Evolutionary conservation across 2,329 filamentous ascomycete species (phyloP).

Genomic region (Monosporascus sp.): DNA sequence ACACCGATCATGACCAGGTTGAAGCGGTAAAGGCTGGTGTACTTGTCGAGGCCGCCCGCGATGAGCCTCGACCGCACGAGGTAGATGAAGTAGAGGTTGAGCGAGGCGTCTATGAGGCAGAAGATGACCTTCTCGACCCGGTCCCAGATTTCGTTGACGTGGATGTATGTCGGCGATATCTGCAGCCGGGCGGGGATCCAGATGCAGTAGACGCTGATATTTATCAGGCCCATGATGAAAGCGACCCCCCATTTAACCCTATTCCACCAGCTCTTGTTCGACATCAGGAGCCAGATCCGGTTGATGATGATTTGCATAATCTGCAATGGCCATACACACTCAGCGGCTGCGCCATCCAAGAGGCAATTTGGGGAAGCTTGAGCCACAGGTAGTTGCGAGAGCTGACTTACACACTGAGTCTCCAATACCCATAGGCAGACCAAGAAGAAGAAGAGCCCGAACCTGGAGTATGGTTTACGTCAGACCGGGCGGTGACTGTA

Average conservation of each 20-base stretch:
- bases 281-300: constrained; percentile 35
- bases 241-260: constrained; percentile 34
- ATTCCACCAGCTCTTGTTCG: constrained; percentile 24
- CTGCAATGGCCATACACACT: too few relatives aligned
- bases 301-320: constrained; percentile 43
- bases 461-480: constrained; percentile 2
- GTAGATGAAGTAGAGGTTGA: constrained; percentile 40
- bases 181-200: constrained; percentile 41
- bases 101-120: constrained; percentile 32
- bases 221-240: constrained; percentile 33
- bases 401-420: constrained; percentile 27
- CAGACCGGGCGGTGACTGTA: too few relatives aligned
- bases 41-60: constrained; percentile 37
- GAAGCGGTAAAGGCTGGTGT: constrained; percentile 35
- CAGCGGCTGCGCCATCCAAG: too few relatives aligned
- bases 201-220: constrained; percentile 39
- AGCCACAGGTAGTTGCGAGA: too few relatives aligned
- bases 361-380: too few relatives aligned
- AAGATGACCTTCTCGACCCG: constrained; percentile 39
- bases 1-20: constrained; percentile 35
- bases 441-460: constrained; percentile 14
- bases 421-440: constrained; percentile 26
- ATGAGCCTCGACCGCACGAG: constrained; percentile 34
- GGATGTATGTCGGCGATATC: constrained; percentile 26
- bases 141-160: constrained; percentile 40